phyloP scores from a whole-genome alignment of 768 basidiomycete species.

The Rhodotorula taiwanensis region DNA sequence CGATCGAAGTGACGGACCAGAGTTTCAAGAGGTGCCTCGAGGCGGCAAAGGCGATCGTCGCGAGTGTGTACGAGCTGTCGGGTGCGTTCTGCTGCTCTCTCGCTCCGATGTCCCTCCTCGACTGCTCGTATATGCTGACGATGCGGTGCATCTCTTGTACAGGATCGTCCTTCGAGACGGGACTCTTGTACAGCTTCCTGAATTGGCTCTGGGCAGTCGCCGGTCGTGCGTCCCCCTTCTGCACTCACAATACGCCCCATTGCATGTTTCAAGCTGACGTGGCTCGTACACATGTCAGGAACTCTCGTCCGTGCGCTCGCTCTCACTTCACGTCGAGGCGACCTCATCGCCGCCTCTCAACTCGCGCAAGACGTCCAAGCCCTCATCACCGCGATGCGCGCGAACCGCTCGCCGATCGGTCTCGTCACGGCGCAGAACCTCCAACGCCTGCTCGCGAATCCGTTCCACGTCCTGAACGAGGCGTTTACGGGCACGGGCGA shows the following conservation, averaged over 20 bases:
- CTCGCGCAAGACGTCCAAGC: slow-evolving; percentile 13
- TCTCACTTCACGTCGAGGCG: not conserved
- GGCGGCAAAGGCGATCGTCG: slow-evolving; percentile 10
- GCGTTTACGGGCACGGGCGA: not conserved
- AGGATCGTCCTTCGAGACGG: slow-evolving; percentile 28
- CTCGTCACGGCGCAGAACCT: slow-evolving; percentile 12
- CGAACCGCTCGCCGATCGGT: slow-evolving; percentile 3
- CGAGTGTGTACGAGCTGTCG: slow-evolving; percentile 5
- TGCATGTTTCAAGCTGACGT: not conserved
- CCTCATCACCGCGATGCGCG: slow-evolving; percentile 6
- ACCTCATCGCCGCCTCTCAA: not conserved
- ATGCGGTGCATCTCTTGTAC: not conserved
- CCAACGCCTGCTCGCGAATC: slow-evolving; percentile 8
- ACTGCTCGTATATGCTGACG: not conserved
- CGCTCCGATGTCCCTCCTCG: too few species aligned
- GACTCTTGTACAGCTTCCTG: slow-evolving; percentile 19
- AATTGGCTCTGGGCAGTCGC: slow-evolving; percentile 22
- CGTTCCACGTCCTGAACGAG: slow-evolving; percentile 6
- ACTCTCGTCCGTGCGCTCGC: slow-evolving; percentile 20
- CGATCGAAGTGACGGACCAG: not conserved
- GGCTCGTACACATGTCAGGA: not conserved
- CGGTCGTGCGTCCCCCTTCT: slow-evolving; percentile 1
- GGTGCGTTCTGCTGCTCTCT: not conserved
- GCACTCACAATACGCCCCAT: too few species aligned
- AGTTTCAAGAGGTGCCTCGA: slow-evolving; percentile 4